Base-by-base conservation (phyloP, 208 protist species). In the Trypanosoma vivax region DNA sequence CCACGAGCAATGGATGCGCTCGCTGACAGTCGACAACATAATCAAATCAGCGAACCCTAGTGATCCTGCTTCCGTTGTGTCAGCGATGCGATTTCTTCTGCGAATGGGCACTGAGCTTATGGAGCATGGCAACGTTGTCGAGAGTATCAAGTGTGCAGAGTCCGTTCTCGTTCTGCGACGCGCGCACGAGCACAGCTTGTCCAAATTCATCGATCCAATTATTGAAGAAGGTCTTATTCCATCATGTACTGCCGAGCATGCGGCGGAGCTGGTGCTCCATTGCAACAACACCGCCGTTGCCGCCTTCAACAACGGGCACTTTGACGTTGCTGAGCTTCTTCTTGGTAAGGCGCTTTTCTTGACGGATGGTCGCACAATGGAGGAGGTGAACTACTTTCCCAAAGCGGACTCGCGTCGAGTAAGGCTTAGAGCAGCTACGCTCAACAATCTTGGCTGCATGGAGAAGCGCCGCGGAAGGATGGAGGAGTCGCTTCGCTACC, bases 391-490 rank as follows among this genome's bases (percentile, higher is more conserved):
- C 23, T 77, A 59, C 50, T 83, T 82, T 31, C 34, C 31, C 21
- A 25, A 14, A 9, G 60, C 56, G 10, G 79, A 84, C 14, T 18
- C 69, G 31, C 64, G 76, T 16, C 66, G 89, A 28, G 55, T 86
- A 9, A 62, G 74, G 2, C 65, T 93, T 51, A 83, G 85, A 37
- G 86, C 83, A 1, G 63, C 83, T 3, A 96, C 89, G 50, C 70
- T 79, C 39, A 96, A 96, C 69, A 92, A 96, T 65, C 70, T 92
- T 24, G 89, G 89, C 11, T 94, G 85, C 55, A 77, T 96, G 65
- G 80, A 92, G 54, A 77, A 80, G 24, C 77, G 84, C 11, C 85
- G 89, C 14, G 74, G 70, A 19, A 58, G 57, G 2, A 53, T 83
- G 19, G 63, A 75, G 16, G 55, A 73, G 3, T 73, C 86, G 6